Conservation (phyloP, 108 stramenopile genomes). For the Stephanodiscus triporus region DNA sequence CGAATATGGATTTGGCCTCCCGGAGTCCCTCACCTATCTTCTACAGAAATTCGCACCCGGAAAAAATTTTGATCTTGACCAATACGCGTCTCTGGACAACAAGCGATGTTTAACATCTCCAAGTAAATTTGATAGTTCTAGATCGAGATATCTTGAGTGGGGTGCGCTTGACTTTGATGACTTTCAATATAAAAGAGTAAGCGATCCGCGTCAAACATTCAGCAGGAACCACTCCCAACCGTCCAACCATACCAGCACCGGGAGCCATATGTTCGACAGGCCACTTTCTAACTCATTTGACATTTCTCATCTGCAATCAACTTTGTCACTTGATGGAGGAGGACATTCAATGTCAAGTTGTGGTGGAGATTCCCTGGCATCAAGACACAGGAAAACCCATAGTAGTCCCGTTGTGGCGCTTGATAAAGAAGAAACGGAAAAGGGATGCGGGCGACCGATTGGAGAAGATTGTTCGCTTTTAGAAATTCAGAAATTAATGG, state of each 20-base stretch:
- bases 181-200: slow-evolving; percentile 13
- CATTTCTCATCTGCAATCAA: slow-evolving; percentile 34
- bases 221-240: slow-evolving; percentile 18
- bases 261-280: slow-evolving; percentile 15
- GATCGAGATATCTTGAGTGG: slow-evolving; percentile 41
- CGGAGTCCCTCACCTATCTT: slow-evolving; percentile 31
- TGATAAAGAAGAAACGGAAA: slow-evolving; percentile 8
- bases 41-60: slow-evolving; percentile 19
- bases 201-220: slow-evolving; percentile 11
- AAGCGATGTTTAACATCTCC: slow-evolving; percentile 6
- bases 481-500: slow-evolving; percentile 30
- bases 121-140: too few relatives aligned
- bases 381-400: slow-evolving; percentile 2
- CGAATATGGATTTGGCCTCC: slow-evolving; percentile 45
- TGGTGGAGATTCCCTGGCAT: slow-evolving; percentile 5
- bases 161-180: slow-evolving; percentile 50
- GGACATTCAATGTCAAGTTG: slow-evolving; percentile 6
- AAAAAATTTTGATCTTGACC: neutral
- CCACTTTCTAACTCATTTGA: slow-evolving; percentile 8
- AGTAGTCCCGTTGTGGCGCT: slow-evolving; percentile 5
- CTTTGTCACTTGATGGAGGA: slow-evolving; percentile 35
- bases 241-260: slow-evolving; percentile 27
- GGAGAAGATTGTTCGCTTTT: slow-evolving; percentile 1
- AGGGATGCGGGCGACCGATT: neutral
- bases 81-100: neutral